phyloP scores from a whole-genome alignment of 2,329 filamentous ascomycete genomes.

The Zymoseptoria ardabiliae region DNA sequence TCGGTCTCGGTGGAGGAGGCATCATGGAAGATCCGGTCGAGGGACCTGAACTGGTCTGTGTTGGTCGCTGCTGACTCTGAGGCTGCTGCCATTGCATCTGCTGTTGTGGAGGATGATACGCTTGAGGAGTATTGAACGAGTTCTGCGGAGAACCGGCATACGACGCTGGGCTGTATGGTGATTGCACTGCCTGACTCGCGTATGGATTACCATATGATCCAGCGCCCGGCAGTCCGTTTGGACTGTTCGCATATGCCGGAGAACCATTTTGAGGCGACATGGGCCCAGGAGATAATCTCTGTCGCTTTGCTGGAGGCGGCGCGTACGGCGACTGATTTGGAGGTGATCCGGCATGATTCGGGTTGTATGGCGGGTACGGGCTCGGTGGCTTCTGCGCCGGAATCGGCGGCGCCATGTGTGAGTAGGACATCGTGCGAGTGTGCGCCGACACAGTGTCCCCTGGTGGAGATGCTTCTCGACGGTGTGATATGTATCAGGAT shows the following conservation, averaged over 20 bases:
- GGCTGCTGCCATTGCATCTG: slow-evolving; percentile 16
- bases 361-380: slow-evolving; percentile 44
- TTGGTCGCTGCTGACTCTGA: slow-evolving; percentile 13
- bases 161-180: slow-evolving; percentile 22
- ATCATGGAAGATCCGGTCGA: slow-evolving; percentile 34
- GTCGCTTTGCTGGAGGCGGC: slow-evolving; percentile 67
- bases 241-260: slow-evolving; percentile 32
- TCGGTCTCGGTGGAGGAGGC: slow-evolving; percentile 56
- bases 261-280: slow-evolving; percentile 53
- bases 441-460: background rate
- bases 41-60: slow-evolving; percentile 18
- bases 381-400: slow-evolving; percentile 21
- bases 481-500: background rate
- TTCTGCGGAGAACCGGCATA: slow-evolving; percentile 22
- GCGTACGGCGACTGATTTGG: slow-evolving; percentile 36
- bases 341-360: slow-evolving; percentile 27
- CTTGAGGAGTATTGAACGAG: slow-evolving; percentile 28
- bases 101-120: slow-evolving; percentile 20
- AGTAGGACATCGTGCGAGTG: slow-evolving; percentile 20
- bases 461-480: background rate
- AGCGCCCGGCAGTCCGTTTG: slow-evolving; percentile 31
- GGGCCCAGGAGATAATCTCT: slow-evolving; percentile 61
- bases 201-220: slow-evolving; percentile 33
- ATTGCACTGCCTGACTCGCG: slow-evolving; percentile 27
- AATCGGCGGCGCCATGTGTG: slow-evolving; percentile 25